Base-by-base conservation (phyloP, 306 rosid genomes). In the Medicago arabica region DNA sequence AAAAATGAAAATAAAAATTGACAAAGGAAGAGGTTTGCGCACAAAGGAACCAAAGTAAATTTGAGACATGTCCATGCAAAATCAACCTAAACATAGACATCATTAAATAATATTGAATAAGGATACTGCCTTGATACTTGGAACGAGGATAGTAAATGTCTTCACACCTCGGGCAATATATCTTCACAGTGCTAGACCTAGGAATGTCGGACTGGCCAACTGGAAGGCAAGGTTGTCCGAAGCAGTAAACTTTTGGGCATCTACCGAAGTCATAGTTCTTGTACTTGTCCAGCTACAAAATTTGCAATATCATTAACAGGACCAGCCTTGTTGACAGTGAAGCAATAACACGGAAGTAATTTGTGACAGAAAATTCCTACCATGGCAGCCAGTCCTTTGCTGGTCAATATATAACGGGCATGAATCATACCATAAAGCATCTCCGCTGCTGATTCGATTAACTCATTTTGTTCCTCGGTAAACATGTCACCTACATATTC, bases 51-150 rank as follows among this genome's bases (percentile, higher is more conserved):
- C 39, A 15, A 41, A 19, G 34, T 43, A 34, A 59, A 38, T 39
- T 47, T 36, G 44, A 41, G 13, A 67, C 54, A 62, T 47, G 46
- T 15, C 21, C 46, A 67, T 77, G 59, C 53, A 72, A 43, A 36
- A 68, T 39, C 41, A 41, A 34, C 40, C 15, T 15, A 74, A 69
- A 73, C 53, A n/a, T 51, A 66, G 31, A 43, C 7, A 46, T 62
- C 16, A 7, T 75, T 66, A 25, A 51, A 85, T 18, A 49, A 51
- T 50, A 66, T 50, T 64, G 43, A 49, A 50, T 36, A 90, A 92
- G 99, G 99, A 95, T 95, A 95, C 99, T 95, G 93, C 98, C 98
- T 92, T 95, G 99, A 86, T 92, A 90, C 89, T 92, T 95, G 76
- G 99, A 90, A 47, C 97, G 96, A 38, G 99, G 99, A 86, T 95